Percentiles rank a stretch among this genome's conserved stretches.
These are phyloP conservation scores for Podospora sp. DNA, from an alignment of 495 filamentous ascomycete genomes.

Conservation along the genomic window DNA sequence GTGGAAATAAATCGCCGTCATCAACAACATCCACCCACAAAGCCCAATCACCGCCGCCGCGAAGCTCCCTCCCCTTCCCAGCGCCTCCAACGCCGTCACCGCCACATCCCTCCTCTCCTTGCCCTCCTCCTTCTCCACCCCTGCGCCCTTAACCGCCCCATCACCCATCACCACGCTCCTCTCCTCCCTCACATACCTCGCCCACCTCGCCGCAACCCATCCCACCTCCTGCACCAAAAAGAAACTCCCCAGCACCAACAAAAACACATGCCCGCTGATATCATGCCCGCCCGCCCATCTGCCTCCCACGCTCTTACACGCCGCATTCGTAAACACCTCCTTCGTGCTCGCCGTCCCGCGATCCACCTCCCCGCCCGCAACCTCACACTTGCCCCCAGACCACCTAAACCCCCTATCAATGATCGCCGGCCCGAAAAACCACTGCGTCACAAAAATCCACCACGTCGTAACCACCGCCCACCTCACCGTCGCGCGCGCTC, in stretches of 20 bases:
- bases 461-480: constrained; percentile 71
- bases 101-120: constrained; percentile 30
- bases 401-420: constrained; percentile 83
- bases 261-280: constrained; percentile 91
- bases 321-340: constrained; percentile 67
- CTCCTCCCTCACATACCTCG: constrained; percentile 50
- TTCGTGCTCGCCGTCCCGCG: constrained; percentile 21
- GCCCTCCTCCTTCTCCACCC: constrained; percentile 42
- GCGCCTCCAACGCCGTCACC: constrained; percentile 30
- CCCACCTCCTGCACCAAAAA: constrained; percentile 79
- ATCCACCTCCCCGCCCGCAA: constrained; percentile 36
- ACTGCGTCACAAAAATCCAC: constrained; percentile 86
- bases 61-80: constrained; percentile 49
- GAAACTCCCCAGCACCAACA: constrained; percentile 80
- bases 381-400: constrained; percentile 80
- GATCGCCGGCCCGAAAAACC: constrained; percentile 89
- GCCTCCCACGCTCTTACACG: constrained; percentile 81
- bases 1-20: constrained; percentile 97
- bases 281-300: constrained; percentile 89
- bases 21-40: constrained; percentile 92
- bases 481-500: constrained; percentile 58
- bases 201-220: constrained; percentile 55
- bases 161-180: constrained; percentile 60
- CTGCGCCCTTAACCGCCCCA: constrained; percentile 58
- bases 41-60: constrained; percentile 60